These are phyloP conservation scores for Conticribra weissflogii DNA, from an alignment of 108 stramenopile species.

Conservation along the genomic window DNA sequence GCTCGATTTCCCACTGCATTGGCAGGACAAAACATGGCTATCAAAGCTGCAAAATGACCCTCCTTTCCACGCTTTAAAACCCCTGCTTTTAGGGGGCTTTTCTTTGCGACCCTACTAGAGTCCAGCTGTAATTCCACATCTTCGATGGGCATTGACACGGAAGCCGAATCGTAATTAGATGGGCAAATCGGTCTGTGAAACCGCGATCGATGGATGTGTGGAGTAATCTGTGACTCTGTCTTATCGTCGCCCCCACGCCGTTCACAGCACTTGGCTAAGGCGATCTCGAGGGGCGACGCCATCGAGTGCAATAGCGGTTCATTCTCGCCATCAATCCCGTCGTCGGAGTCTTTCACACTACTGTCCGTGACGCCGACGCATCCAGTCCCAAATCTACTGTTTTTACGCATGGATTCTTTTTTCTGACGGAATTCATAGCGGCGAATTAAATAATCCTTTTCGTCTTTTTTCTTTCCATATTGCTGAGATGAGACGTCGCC, in stretches of 20 bases:
- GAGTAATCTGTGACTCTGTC: background rate
- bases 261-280: slow-evolving; percentile 35
- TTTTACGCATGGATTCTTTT: slow-evolving; percentile 8
- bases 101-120: background rate
- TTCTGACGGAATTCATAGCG: slow-evolving; percentile 35
- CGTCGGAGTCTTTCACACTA: background rate
- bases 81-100: slow-evolving; percentile 2
- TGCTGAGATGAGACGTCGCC: background rate
- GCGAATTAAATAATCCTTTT: slow-evolving; percentile 27
- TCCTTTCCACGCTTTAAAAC: slow-evolving; percentile 23
- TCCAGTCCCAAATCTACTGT: background rate
- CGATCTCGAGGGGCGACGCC: slow-evolving; percentile 36
- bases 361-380: background rate
- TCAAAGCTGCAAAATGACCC: slow-evolving; percentile 25
- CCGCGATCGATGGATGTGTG: slow-evolving; percentile 20
- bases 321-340: background rate
- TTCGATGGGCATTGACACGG: too few relatives aligned
- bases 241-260: slow-evolving; percentile 10
- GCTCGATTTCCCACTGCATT: slow-evolving; percentile 23
- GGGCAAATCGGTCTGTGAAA: slow-evolving; percentile 21
- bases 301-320: background rate
- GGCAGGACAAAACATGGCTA: slow-evolving; percentile 32
- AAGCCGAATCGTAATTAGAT: slow-evolving; percentile 18
- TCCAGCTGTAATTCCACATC: background rate
- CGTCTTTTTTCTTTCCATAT: background rate